Conservation (phyloP, 192 early-diverging fungal genomes). For the Oehlia diaphana region DNA sequence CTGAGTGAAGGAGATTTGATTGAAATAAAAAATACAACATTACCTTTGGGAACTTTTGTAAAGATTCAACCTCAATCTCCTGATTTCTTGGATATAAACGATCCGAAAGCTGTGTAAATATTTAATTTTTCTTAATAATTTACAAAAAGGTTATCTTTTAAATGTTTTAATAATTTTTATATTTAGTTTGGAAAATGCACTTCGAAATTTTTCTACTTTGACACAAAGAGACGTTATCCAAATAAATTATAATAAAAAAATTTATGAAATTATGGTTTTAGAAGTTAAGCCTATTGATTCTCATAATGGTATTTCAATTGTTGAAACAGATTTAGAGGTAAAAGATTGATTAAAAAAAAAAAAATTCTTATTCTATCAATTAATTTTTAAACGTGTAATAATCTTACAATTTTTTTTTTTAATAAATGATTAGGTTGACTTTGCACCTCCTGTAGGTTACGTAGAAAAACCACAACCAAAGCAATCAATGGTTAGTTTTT, state of each 20-base stretch:
- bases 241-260: constrained; percentile 86
- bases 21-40: constrained; percentile 71
- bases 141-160: neutral
- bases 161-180: too few species aligned
- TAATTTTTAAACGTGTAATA: too few species aligned
- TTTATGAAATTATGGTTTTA: constrained; percentile 88
- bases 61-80: constrained; percentile 97
- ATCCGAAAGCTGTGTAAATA: constrained; percentile 89
- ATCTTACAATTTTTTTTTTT: too few species aligned
- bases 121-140: neutral
- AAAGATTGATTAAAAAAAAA: too few species aligned
- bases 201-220: constrained; percentile 89
- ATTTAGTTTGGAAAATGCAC: constrained; percentile 80
- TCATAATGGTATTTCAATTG: constrained; percentile 81
- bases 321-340: constrained; percentile 96
- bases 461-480: constrained; percentile 62
- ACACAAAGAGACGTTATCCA: constrained; percentile 91
- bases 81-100: constrained; percentile 95
- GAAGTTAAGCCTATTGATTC: constrained; percentile 74
- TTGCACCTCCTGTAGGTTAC: constrained; percentile 95
- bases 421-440: constrained; percentile 66
- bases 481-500: constrained; percentile 30
- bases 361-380: too few species aligned
- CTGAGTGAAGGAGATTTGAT: constrained; percentile 77
- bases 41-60: constrained; percentile 85